Base-by-base conservation (phyloP, 2,329 filamentous ascomycete species). In the Mycosphaerella arachidis region DNA sequence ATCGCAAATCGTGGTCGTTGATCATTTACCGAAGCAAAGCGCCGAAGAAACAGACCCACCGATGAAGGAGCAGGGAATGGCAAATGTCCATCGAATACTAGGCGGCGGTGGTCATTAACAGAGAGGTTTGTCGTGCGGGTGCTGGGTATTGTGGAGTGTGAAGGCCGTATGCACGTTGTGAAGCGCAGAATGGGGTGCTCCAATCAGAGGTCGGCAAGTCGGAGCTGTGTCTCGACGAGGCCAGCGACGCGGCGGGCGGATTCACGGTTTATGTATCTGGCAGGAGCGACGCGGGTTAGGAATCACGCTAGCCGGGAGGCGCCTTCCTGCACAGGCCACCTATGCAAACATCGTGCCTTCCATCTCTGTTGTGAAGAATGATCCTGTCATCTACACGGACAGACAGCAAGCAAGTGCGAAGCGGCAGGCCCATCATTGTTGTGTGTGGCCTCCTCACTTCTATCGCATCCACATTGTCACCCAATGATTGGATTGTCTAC, bases 1-100 rank as follows among this genome's bases (percentile, higher is more conserved):
- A 31, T 63, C 20, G 59, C 56, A 55, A 56, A 29, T 50, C 1
- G 48, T 29, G 46, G 46, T 50, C 43, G 54, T 37, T 27, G 7
- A 45, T 35, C 6, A 46, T 31, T 58, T n/a, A 58, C 16, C 16
- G 18, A 48, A 54, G 20, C 6, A 27, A n/a, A 30, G 31, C 51
- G 50, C 40, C 27, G 43, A 33, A 20, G n/a, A 37, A 27, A 48
- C 30, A 18, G 5, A 37, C 2, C 16, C 52, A 35, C 13, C 53
- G 45, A 30, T 13, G 37, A 55, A n/a, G 48, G 40, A 56, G 54
- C 43, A 48, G 18, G 31, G 24, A 37, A 16, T 20, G 13, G 37
- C 24, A 20, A 33, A 29, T 18, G 18, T 31, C 18, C 46, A 30
- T 53, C 31, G 31, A 40, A 31, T 24, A 9, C 18, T 24, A 18